These are phyloP conservation scores for Candida sakaeoensis DNA, from an alignment of 805 yeast species.

Conservation along the genomic window DNA sequence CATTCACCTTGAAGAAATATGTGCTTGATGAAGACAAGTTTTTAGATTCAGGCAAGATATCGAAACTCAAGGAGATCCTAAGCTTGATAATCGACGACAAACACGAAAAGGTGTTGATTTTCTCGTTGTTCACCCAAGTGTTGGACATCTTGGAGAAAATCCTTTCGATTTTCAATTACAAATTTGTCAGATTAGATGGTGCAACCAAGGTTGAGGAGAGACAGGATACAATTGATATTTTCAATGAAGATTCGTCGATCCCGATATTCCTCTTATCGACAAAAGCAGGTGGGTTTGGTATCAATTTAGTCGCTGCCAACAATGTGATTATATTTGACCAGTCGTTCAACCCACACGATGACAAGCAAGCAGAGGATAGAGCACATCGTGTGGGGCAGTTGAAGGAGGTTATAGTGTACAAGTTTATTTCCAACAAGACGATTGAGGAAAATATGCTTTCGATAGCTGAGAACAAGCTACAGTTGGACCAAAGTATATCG, in stretches of 20 bases:
- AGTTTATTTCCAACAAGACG: slow-evolving; percentile 68
- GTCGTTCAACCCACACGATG: slow-evolving; percentile 97
- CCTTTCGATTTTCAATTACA: slow-evolving; percentile 57
- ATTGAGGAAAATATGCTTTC: slow-evolving; percentile 87
- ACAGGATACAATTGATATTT: slow-evolving; percentile 86
- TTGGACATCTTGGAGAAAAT: slow-evolving; percentile 83
- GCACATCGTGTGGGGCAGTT: slow-evolving; percentile 97
- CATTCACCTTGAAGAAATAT: slow-evolving; percentile 55
- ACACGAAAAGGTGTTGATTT: slow-evolving; percentile 70
- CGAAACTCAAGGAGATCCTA: slow-evolving; percentile 53
- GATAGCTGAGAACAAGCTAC: slow-evolving; percentile 86
- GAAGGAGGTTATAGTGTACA: slow-evolving; percentile 72
- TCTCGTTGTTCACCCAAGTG: slow-evolving; percentile 90
- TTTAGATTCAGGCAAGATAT: slow-evolving; percentile 73
- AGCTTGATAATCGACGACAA: slow-evolving; percentile 50
- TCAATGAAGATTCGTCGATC: slow-evolving; percentile 74
- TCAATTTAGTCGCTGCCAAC: slow-evolving; percentile 92
- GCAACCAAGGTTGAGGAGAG: slow-evolving; percentile 87
- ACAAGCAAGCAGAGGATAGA: slow-evolving; percentile 97
- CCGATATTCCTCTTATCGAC: slow-evolving; percentile 89
- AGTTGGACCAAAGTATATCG: slow-evolving; percentile 68
- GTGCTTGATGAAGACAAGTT: slow-evolving; percentile 52
- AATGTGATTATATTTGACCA: slow-evolving; percentile 89
- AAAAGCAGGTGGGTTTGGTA: slow-evolving; percentile 98
- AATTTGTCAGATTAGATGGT: slow-evolving; percentile 89